phyloP scores from a whole-genome alignment of 225 moss, liverwort and hornwort species.

The Sphagnum tenellum region DNA sequence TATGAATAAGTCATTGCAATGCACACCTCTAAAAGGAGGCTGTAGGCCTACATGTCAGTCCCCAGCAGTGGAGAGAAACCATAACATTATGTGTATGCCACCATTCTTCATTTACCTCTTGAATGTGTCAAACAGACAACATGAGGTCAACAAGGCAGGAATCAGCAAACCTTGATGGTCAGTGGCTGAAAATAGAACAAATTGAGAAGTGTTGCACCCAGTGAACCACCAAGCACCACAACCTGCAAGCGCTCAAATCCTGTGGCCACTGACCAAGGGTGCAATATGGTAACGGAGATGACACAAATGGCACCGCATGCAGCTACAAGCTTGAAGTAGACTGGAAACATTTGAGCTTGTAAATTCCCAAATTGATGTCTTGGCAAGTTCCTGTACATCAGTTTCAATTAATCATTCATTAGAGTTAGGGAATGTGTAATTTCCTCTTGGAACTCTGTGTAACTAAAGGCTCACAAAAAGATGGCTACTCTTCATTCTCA shows the following conservation, averaged over 20 bases:
- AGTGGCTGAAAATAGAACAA: slow-evolving; percentile 63
- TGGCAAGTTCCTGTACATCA: slow-evolving; percentile 54
- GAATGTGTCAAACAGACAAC: background rate
- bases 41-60: too few species aligned
- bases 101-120: too few species aligned
- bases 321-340: slow-evolving; percentile 53
- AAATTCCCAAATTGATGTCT: slow-evolving; percentile 93
- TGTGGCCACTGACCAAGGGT: slow-evolving; percentile 50
- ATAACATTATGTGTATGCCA: background rate
- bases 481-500: background rate
- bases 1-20: too few species aligned
- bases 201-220: slow-evolving; percentile 45
- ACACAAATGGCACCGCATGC: slow-evolving; percentile 40
- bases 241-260: slow-evolving; percentile 62
- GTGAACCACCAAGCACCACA: slow-evolving; percentile 38
- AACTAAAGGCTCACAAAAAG: too few species aligned
- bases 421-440: too few species aligned
- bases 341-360: slow-evolving; percentile 71
- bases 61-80: background rate
- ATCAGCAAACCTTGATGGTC: slow-evolving; percentile 49
- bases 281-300: slow-evolving; percentile 44
- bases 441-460: too few species aligned
- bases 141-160: background rate
- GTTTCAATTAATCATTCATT: background rate
- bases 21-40: too few species aligned